Percentiles rank a stretch among this genome's conserved stretches.
These are phyloP conservation scores for Beta corolliflora DNA, from an alignment of 179 eudicot genomes.

Conservation along the genomic window DNA sequence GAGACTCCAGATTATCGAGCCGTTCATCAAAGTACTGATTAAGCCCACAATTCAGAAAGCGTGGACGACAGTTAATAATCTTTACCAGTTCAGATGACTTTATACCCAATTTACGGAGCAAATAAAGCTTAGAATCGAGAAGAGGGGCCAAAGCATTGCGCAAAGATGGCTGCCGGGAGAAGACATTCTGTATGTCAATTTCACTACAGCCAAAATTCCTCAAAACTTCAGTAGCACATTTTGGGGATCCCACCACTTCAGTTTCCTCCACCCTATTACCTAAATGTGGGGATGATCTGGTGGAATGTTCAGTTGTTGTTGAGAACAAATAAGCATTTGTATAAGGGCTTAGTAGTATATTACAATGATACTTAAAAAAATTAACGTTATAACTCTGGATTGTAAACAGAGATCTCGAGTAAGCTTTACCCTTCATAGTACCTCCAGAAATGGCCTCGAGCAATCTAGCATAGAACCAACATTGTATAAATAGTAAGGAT, in stretches of 20 bases:
- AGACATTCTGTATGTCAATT: slow-evolving; percentile 43
- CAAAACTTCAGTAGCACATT: slow-evolving; percentile 44
- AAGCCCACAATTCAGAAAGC: slow-evolving; percentile 42
- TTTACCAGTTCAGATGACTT: slow-evolving; percentile 46
- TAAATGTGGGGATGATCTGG: slow-evolving; percentile 5
- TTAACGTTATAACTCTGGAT: neutral
- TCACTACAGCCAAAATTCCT: slow-evolving; percentile 70
- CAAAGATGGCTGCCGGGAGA: slow-evolving; percentile 53
- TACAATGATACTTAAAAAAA: neutral
- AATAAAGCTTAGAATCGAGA: slow-evolving; percentile 57
- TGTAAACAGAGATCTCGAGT: slow-evolving; percentile 2
- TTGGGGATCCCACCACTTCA: slow-evolving; percentile 12
- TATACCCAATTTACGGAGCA: slow-evolving; percentile 53
- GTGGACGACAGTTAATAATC: slow-evolving; percentile 60
- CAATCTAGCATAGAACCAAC: neutral
- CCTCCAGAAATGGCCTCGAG: neutral
- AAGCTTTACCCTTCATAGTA: slow-evolving; percentile 15
- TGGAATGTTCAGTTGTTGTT: neutral
- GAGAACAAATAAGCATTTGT: slow-evolving; percentile 9
- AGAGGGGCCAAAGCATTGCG: slow-evolving; percentile 28
- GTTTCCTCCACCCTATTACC: neutral
- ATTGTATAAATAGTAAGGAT: neutral
- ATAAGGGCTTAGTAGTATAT: neutral
- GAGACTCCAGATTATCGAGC: slow-evolving; percentile 37
- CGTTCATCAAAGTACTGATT: slow-evolving; percentile 45